These are phyloP conservation scores for Linderina pennispora DNA, from an alignment of 192 early-diverging fungal genomes.

Conservation along the genomic window DNA sequence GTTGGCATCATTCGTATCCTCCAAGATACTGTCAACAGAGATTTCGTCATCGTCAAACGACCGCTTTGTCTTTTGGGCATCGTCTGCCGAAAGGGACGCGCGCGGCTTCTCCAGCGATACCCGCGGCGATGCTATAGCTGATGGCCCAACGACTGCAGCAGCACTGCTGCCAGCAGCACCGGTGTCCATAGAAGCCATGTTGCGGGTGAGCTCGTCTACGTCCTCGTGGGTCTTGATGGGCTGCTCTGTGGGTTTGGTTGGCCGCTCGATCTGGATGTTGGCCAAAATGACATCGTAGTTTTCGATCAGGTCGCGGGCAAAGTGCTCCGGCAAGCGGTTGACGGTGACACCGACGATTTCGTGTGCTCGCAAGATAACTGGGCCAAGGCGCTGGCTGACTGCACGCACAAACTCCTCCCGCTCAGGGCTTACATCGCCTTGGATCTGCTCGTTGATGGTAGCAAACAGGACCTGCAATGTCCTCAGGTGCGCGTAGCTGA, in stretches of 20 bases:
- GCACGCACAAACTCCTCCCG: slow-evolving; percentile 21
- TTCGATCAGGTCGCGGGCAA: slow-evolving; percentile 34
- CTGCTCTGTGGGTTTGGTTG: slow-evolving; percentile 20
- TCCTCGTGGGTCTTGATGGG: slow-evolving; percentile 10
- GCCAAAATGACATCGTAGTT: slow-evolving; percentile 36
- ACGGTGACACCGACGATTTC: slow-evolving; percentile 32
- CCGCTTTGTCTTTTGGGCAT: slow-evolving; percentile 9
- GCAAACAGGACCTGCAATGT: slow-evolving; percentile 34
- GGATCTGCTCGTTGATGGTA: slow-evolving; percentile 17
- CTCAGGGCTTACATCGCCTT: slow-evolving; percentile 7
- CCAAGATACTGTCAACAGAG: slow-evolving; percentile 26
- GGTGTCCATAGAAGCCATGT: background rate
- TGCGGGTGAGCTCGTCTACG: background rate
- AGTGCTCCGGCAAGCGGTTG: slow-evolving; percentile 31
- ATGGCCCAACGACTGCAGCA: background rate
- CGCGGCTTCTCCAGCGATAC: slow-evolving; percentile 3
- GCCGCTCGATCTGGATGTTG: slow-evolving; percentile 12
- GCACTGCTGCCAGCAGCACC: background rate
- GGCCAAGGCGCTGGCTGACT: slow-evolving; percentile 32
- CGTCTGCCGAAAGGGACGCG: background rate
- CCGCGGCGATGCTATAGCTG: background rate
- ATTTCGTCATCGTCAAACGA: slow-evolving; percentile 35
- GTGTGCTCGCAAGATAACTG: slow-evolving; percentile 39
- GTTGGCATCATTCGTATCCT: slow-evolving; percentile 11
- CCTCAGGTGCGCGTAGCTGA: slow-evolving; percentile 32